A percentile compares a stretch with the other conserved stretches of the same genome.
Conservation (phyloP, 2,329 filamentous ascomycete genomes). For the Beauveria scarabaeidicola region DNA sequence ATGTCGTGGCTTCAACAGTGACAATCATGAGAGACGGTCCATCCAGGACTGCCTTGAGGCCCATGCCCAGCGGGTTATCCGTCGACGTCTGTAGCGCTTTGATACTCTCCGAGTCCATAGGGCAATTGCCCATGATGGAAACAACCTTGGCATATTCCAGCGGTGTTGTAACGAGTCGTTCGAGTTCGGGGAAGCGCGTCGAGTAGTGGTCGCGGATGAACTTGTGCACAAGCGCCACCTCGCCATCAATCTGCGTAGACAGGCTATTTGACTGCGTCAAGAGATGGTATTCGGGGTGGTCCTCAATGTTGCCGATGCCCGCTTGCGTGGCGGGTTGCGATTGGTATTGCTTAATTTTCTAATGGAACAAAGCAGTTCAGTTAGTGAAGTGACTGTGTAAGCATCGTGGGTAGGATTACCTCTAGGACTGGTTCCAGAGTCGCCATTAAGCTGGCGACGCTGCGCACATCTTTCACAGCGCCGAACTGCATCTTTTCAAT, state of each 20-base stretch:
- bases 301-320: constrained; percentile 75
- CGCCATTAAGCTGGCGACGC: constrained; percentile 72
- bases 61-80: constrained; percentile 67
- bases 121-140: constrained; percentile 84
- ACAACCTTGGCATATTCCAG: constrained; percentile 95
- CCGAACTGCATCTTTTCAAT: constrained; percentile 77
- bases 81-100: constrained; percentile 67
- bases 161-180: constrained; percentile 80
- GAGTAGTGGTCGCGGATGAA: constrained; percentile 96
- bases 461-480: constrained; percentile 67
- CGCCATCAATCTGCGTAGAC: constrained; percentile 86
- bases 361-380: constrained; percentile 15
- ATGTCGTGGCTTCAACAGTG: constrained; percentile 86
- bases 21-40: constrained; percentile 92
- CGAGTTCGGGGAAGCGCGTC: constrained; percentile 83
- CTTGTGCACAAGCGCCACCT: constrained; percentile 90
- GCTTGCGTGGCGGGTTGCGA: constrained; percentile 56
- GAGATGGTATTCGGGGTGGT: constrained; percentile 85
- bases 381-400: constrained; percentile 53
- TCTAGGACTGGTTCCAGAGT: constrained; percentile 72
- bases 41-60: constrained; percentile 74
- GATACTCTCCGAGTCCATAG: constrained; percentile 73
- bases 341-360: constrained; percentile 78
- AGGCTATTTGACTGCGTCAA: constrained; percentile 82
- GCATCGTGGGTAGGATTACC: constrained; percentile 53